Base-by-base conservation (phyloP, 1,284 basidiomycete species). In the Farysia itapuensis region DNA sequence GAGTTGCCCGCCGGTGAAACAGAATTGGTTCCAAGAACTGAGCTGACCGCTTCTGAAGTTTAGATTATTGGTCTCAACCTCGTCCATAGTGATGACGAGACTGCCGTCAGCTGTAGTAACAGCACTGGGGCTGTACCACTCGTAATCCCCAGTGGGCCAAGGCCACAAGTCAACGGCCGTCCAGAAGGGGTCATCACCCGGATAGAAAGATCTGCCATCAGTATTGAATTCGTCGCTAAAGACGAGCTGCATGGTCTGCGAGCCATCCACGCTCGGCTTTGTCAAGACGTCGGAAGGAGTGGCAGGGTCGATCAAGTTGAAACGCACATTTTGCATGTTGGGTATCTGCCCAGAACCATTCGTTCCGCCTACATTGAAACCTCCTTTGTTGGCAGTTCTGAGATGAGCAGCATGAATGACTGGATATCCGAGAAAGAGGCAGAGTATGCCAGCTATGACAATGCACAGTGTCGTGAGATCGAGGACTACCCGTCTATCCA, bases 1-100 rank as follows among this genome's bases (percentile, higher is more conserved):
- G 44, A 96, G 81, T 73, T 91, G 91, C 1, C 91, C 93, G 0
- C 89, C 90, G 3, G 87, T 94, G 78, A 94, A 96, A 79, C 93
- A 95, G 53, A 96, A 88, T 77, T 95, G 90, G 77, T 91, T 91
- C 89, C 89, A 82, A 0, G 77, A 75, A 43, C 79, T 79, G 11
- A 82, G 59, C 78, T 81, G 80, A 19, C 80, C 82, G 25, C 90
- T 9, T 82, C 82, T 68, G 59, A 75, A 74, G 66, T 88, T 78
- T 53, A 95, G 80, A 42, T 82, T 84, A 77, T 95, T 86, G 23
- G 67, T 66, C 5, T 44, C 36, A 18, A 61, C 51, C 54, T 75
- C 47, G 23, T 52, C 57, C 9, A 73, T 51, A 0, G 86, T 90
- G 67, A 97, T 86, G 67, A 87, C 83, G 28, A 98, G 82, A 24